Conservation (phyloP, 129 eudicot species). For the Pulicaria dysenterica region DNA sequence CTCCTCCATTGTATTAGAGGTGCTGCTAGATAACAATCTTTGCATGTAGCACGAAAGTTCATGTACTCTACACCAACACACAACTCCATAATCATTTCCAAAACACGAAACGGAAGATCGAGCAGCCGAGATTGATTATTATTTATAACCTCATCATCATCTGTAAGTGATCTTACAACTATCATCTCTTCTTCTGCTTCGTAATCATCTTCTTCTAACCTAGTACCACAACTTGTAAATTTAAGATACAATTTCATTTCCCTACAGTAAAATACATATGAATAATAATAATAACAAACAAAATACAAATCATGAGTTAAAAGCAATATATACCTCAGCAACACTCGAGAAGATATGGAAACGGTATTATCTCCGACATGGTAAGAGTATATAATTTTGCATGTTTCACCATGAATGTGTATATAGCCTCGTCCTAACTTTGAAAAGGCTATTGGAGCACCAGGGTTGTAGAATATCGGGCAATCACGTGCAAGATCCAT, state of each 20-base stretch:
- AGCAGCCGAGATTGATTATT: neutral
- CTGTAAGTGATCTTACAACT: too few species aligned
- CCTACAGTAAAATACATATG: too few species aligned
- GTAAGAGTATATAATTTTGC: neutral
- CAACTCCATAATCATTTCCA: slow-evolving; percentile 11
- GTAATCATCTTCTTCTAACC: too few species aligned
- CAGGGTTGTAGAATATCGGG: too few species aligned
- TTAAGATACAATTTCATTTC: too few species aligned
- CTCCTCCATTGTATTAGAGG: neutral
- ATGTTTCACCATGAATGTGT: neutral
- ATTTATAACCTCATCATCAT: neutral
- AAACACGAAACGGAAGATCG: neutral
- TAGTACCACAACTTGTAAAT: too few species aligned
- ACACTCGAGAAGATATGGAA: slow-evolving; percentile 3
- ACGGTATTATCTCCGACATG: neutral
- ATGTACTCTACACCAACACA: neutral
- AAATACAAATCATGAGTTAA: too few species aligned
- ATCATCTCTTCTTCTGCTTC: neutral
- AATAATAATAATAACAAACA: too few species aligned
- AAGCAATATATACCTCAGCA: too few species aligned
- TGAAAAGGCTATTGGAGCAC: neutral
- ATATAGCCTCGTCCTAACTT: neutral
- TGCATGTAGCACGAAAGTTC: neutral
- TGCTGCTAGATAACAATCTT: too few species aligned
- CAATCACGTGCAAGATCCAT: neutral